Evolutionary conservation across 495 filamentous ascomycete species (phyloP).

Genomic region (Aspergillus asperescens): DNA sequence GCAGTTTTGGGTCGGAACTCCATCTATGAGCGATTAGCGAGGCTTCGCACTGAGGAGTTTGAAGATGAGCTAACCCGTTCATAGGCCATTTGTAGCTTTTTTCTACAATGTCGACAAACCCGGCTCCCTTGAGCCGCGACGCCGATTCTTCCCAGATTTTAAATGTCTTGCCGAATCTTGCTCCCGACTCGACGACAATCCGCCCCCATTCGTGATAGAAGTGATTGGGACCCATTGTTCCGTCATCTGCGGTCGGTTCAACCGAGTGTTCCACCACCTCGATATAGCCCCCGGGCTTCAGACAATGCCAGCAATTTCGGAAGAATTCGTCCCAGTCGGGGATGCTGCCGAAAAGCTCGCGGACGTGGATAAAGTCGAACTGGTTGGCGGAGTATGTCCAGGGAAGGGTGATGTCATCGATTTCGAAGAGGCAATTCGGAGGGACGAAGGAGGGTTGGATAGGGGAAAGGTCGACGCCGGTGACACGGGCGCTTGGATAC

Average conservation of each 20-base stretch:
- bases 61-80: conserved; percentile 18
- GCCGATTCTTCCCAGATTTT: conserved; percentile 42
- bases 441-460: conserved; percentile 41
- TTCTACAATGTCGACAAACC: conserved; percentile 57
- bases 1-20: conserved; percentile 59
- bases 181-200: conserved; percentile 47
- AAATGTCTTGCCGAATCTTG: conserved; percentile 46
- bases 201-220: conserved; percentile 49
- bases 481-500: conserved; percentile 40
- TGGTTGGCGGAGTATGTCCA: conserved; percentile 50
- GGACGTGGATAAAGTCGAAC: conserved; percentile 65
- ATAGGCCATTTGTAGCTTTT: conserved; percentile 54
- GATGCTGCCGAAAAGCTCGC: conserved; percentile 53
- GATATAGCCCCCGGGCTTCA: conserved; percentile 63
- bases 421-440: conserved; percentile 50
- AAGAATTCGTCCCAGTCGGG: conserved; percentile 53
- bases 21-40: conserved; percentile 45
- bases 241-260: conserved; percentile 44
- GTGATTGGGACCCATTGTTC: conserved; percentile 44
- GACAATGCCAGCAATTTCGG: conserved; percentile 28
- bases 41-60: too few species aligned
- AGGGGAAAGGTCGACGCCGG: conserved; percentile 45
- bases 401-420: conserved; percentile 50
- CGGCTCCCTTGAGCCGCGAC: conserved; percentile 36
- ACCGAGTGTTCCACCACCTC: conserved; percentile 56